Evolutionary conservation across 1,284 basidiomycete genomes (phyloP).

Genomic region (Fomitiporia mediterranea): DNA sequence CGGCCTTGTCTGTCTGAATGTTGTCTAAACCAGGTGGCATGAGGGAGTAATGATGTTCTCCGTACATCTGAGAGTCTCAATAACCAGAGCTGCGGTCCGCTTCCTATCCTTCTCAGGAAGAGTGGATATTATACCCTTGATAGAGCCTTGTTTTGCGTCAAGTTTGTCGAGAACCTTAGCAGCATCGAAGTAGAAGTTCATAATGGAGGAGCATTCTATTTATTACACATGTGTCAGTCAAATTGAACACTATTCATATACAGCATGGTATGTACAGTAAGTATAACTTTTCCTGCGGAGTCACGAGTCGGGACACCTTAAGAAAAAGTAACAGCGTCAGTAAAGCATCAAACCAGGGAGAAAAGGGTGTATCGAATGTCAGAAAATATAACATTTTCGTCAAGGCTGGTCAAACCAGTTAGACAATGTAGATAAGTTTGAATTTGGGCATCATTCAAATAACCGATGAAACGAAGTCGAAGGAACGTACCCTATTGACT

Average conservation of each 20-base stretch:
- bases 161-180: constrained; percentile 78
- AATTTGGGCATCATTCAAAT: constrained; percentile 44
- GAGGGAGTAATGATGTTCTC: constrained; percentile 5
- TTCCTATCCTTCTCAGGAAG: constrained; percentile 75
- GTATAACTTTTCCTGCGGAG: not conserved
- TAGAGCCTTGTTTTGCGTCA: constrained; percentile 81
- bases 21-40: constrained; percentile 6
- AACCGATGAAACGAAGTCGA: too few relatives aligned
- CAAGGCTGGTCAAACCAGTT: constrained; percentile 44
- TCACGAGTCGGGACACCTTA: not conserved
- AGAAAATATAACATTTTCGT: constrained; percentile 37
- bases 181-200: constrained; percentile 94
- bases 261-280: not conserved
- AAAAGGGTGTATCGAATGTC: constrained; percentile 26
- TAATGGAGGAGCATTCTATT: constrained; percentile 33
- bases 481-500: too few relatives aligned
- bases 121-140: constrained; percentile 71
- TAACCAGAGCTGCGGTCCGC: constrained; percentile 73
- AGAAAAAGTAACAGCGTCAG: not conserved
- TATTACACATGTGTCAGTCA: constrained; percentile 5
- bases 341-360: constrained; percentile 1
- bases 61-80: constrained; percentile 92
- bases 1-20: constrained; percentile 55
- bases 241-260: not conserved
- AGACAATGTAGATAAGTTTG: constrained; percentile 84